Evolutionary conservation across 2,329 filamentous ascomycete genomes (phyloP).

Genomic region (Aspergillus brunneoviolaceus): DNA sequence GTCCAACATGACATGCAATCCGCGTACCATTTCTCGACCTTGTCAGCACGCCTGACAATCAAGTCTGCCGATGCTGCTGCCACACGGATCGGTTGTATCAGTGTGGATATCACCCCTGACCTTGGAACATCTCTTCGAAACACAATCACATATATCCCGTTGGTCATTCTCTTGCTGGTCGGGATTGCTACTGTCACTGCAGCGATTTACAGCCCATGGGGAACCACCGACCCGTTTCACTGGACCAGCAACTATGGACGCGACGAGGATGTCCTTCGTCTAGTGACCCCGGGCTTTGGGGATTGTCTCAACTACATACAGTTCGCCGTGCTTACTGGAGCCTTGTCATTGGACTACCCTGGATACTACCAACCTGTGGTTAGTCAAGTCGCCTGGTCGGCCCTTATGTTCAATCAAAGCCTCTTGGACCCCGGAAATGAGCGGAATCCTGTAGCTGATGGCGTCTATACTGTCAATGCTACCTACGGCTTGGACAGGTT

Average conservation of each 20-base stretch:
- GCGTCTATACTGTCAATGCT: constrained; percentile 78
- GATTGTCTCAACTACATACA: constrained; percentile 98
- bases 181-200: constrained; percentile 81
- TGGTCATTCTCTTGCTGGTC: constrained; percentile 74
- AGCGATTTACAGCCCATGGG: constrained; percentile 90
- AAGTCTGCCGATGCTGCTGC: constrained; percentile 68
- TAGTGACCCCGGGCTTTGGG: constrained; percentile 93
- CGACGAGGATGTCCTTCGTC: constrained; percentile 83
- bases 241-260: constrained; percentile 98
- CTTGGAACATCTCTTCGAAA: constrained; percentile 68
- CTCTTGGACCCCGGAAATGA: constrained; percentile 70
- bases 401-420: constrained; percentile 89
- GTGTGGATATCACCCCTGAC: constrained; percentile 78
- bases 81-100: constrained; percentile 74
- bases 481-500: constrained; percentile 77
- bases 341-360: constrained; percentile 81
- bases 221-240: constrained; percentile 81
- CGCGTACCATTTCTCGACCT: constrained; percentile 82
- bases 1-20: constrained; percentile 73
- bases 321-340: constrained; percentile 84
- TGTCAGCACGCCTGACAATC: constrained; percentile 71
- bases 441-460: constrained; percentile 70
- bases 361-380: constrained; percentile 92
- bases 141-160: constrained; percentile 72
- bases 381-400: constrained; percentile 84